Evolutionary conservation across 2,329 filamentous ascomycete genomes (phyloP).

Genomic region (Cercospora sp.): DNA sequence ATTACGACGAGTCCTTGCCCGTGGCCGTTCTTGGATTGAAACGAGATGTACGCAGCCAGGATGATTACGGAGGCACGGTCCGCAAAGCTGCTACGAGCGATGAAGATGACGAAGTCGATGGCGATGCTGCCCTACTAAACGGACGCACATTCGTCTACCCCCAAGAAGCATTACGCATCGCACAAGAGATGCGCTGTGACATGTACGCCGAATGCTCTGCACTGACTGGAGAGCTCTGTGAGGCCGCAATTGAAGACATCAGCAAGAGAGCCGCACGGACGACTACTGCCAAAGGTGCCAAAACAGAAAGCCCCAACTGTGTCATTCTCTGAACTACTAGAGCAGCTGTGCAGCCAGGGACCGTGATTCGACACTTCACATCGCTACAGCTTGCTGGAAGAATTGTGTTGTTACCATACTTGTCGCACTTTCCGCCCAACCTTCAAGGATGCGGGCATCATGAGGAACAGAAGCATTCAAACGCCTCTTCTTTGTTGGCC

Average conservation of each 20-base stretch:
- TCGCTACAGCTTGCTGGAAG: background rate
- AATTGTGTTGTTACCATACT: background rate
- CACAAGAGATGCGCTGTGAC: conserved; percentile 62
- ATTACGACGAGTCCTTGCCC: conserved; percentile 53
- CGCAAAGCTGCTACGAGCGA: conserved; percentile 19
- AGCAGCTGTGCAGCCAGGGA: background rate
- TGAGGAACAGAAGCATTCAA: background rate
- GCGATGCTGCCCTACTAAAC: conserved; percentile 37
- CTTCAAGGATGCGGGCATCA: background rate
- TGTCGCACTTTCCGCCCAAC: background rate
- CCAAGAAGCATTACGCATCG: conserved; percentile 51
- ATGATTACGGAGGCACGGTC: conserved; percentile 40
- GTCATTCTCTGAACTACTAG: conserved; percentile 26
- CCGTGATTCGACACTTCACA: background rate
- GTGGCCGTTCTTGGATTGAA: conserved; percentile 62
- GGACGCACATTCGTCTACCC: conserved; percentile 52
- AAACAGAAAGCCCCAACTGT: conserved; percentile 29
- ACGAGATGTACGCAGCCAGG: conserved; percentile 55
- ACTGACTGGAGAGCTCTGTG: conserved; percentile 57
- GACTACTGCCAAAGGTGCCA: conserved; percentile 55
- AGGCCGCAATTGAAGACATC: conserved; percentile 62
- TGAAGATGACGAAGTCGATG: conserved; percentile 32
- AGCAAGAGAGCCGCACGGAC: conserved; percentile 60
- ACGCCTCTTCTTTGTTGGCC: background rate
- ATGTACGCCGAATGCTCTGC: conserved; percentile 65